A percentile compares a stretch with the other conserved stretches of the same genome.
Conservation (phyloP, 257 asterid genomes). For the Jaltomata sinuosa region DNA sequence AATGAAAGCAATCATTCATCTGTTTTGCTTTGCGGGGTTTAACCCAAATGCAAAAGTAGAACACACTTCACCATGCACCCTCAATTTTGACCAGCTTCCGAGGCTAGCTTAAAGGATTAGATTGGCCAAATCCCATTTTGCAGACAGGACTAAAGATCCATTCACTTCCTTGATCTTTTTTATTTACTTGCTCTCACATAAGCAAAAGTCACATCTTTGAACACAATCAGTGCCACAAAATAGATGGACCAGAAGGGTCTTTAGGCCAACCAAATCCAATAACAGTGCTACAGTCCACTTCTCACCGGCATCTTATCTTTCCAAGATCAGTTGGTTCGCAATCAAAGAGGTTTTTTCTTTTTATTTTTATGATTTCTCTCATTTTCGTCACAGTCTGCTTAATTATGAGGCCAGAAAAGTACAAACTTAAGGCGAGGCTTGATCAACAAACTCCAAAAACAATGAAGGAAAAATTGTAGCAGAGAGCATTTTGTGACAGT, state of each 20-base stretch:
- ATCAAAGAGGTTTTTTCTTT: neutral
- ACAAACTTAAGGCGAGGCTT: neutral
- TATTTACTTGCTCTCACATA: neutral
- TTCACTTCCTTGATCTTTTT: too few relatives aligned
- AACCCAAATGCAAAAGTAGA: too few relatives aligned
- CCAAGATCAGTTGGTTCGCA: neutral
- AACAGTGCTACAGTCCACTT: neutral
- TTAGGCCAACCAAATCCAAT: neutral
- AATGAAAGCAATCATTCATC: too few relatives aligned
- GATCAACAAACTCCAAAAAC: constrained; percentile 1
- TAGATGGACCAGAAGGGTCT: neutral
- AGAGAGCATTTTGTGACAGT: neutral
- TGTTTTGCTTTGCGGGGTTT: too few relatives aligned
- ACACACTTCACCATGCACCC: too few relatives aligned
- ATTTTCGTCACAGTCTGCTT: neutral
- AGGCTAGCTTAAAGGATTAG: too few relatives aligned
- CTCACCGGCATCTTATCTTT: neutral
- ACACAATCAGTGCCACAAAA: neutral
- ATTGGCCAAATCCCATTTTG: too few relatives aligned
- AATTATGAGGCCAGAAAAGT: neutral
- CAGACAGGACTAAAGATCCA: too few relatives aligned
- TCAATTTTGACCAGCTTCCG: too few relatives aligned
- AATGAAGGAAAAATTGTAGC: constrained; percentile 1
- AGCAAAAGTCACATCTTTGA: neutral
- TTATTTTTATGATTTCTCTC: neutral